Conservation (phyloP, 2,329 filamentous ascomycete genomes). For the Aspergillus caelatus region DNA sequence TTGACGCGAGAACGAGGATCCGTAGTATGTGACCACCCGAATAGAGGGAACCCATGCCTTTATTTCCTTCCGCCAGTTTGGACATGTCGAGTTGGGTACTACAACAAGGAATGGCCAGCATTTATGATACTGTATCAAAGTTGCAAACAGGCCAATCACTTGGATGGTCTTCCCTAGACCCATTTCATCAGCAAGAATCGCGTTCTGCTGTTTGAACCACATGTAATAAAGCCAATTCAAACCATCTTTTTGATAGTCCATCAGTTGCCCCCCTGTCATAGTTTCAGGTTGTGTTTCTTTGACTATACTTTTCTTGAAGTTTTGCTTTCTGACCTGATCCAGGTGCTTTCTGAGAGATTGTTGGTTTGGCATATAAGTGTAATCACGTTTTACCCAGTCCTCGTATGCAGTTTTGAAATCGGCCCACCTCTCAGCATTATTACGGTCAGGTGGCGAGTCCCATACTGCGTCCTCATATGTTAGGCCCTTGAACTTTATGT, state of each 20-base stretch:
- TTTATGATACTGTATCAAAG: constrained; percentile 67
- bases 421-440: constrained; percentile 67
- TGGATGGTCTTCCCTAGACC: constrained; percentile 97
- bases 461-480: constrained; percentile 89
- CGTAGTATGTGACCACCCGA: constrained; percentile 91
- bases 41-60: constrained; percentile 88
- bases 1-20: constrained; percentile 71
- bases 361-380: constrained; percentile 64
- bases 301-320: constrained; percentile 69
- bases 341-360: constrained; percentile 67
- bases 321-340: constrained; percentile 63
- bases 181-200: constrained; percentile 97
- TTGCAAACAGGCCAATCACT: constrained; percentile 78
- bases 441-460: constrained; percentile 73
- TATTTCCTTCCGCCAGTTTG: constrained; percentile 97
- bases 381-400: constrained; percentile 79
- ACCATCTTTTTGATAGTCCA: constrained; percentile 91
- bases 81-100: constrained; percentile 90
- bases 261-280: constrained; percentile 77
- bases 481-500: constrained; percentile 91
- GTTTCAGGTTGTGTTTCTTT: constrained; percentile 72
- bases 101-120: constrained; percentile 94
- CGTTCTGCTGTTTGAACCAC: constrained; percentile 79
- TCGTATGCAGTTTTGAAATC: constrained; percentile 83
- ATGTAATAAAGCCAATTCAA: constrained; percentile 95